Evolutionary conservation across 257 asterid genomes (phyloP).

Genomic region (Euphrasia confusa): DNA sequence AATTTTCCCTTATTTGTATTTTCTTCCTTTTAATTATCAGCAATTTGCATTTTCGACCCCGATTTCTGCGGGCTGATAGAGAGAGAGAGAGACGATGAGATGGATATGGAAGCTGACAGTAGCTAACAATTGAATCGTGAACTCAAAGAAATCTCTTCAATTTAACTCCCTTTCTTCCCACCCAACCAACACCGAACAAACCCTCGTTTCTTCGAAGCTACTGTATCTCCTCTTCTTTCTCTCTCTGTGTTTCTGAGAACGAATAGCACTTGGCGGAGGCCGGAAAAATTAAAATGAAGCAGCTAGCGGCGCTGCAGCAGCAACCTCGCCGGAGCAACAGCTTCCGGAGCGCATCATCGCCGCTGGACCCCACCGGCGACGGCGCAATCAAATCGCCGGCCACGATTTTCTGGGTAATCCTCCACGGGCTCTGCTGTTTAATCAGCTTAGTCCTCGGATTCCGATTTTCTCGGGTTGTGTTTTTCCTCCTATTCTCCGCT

Average conservation of each 20-base stretch:
- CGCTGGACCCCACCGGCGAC: conserved; percentile 60
- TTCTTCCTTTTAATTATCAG: neutral
- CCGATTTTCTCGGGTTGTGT: conserved; percentile 84
- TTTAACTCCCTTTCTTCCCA: conserved; percentile 21
- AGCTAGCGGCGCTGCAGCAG: conserved; percentile 79
- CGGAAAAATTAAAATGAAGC: conserved; percentile 43
- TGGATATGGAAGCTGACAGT: conserved; percentile 36
- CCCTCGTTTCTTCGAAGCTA: conserved; percentile 40
- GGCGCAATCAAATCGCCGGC: conserved; percentile 69
- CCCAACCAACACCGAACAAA: conserved; percentile 26
- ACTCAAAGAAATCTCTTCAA: conserved; percentile 43
- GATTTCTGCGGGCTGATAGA: conserved; percentile 18
- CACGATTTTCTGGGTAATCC: conserved; percentile 64
- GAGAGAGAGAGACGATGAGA: conserved; percentile 20
- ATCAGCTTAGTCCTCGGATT: conserved; percentile 88
- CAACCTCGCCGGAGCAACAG: conserved; percentile 80
- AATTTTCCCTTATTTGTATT: conserved; percentile 11
- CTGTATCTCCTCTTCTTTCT: conserved; percentile 18
- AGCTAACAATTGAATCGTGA: conserved; percentile 51
- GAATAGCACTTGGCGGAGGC: conserved; percentile 22
- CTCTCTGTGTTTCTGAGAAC: conserved; percentile 18
- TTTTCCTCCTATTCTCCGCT: conserved; percentile 57
- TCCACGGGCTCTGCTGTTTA: conserved; percentile 79
- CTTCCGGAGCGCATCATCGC: conserved; percentile 54
- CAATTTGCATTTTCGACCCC: conserved; percentile 6